Evolutionary conservation across 139 green algal genomes (phyloP).

Genomic region (Chlorella vulgaris): DNA sequence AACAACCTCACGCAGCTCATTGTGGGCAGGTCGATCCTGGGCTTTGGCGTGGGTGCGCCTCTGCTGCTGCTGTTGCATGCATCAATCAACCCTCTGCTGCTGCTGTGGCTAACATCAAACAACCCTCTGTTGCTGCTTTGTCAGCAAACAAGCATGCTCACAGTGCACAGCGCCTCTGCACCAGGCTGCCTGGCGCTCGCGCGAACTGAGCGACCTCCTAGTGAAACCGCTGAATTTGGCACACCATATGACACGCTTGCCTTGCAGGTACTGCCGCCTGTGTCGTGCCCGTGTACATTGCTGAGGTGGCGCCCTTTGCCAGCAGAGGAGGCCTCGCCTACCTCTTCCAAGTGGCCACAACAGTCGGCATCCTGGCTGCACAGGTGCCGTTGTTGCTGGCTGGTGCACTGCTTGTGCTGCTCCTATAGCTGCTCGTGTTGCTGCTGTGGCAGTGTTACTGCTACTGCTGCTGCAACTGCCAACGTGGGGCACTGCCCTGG

Average conservation of each 20-base stretch:
- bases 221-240: too few species aligned
- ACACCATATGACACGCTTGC: not conserved
- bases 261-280: constrained; percentile 18
- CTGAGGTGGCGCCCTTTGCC: constrained; percentile 50
- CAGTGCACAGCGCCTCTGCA: too few species aligned
- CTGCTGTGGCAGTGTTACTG: too few species aligned
- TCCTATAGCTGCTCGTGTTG: not conserved
- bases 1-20: constrained; percentile 66
- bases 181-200: too few species aligned
- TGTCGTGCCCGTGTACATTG: constrained; percentile 52
- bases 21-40: constrained; percentile 68
- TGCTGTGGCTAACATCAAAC: too few species aligned
- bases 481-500: too few species aligned
- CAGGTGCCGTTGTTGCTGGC: not conserved
- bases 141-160: too few species aligned
- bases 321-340: constrained; percentile 29
- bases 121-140: too few species aligned
- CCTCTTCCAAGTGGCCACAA: constrained; percentile 38
- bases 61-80: too few species aligned
- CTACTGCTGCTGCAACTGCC: too few species aligned
- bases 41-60: constrained; percentile 77
- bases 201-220: too few species aligned
- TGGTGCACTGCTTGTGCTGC: not conserved
- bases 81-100: too few species aligned
- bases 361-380: constrained; percentile 34